Evolutionary conservation across 345 rosid genomes (phyloP), one percentile per base, ranked within the genome.

Genomic region (Eucalyptus victrix): DNA sequence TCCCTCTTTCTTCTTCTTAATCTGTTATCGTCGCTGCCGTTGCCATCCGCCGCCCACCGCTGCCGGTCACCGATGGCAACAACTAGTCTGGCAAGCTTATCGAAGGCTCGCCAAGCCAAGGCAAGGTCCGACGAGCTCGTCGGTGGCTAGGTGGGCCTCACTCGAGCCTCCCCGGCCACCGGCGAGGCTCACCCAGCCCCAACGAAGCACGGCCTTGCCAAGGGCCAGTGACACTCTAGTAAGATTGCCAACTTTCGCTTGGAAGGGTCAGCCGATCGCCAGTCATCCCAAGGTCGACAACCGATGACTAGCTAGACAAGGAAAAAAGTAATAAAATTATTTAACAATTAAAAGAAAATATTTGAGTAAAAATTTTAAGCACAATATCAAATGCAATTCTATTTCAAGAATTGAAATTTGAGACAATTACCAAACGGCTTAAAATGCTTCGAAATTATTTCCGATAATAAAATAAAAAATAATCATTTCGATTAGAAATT

Each of bases 381-480:
- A 15, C 7, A 6, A 50, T 50, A 50, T 50, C 3, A 50, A 50
- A 50, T 0, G 7, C 7, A 15, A 50, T 50, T 49, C 1, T 50
- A 50, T 50, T 50, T 3, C 19, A 50, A 50, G 0, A 15, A 49
- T 49, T 50, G 0, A 50, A 50, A 50, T 50, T 50, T 50, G 5
- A 1, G 0, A 15, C 51, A 2, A 0, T 49, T 15, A 49, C 3
- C 3, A 49, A 49, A 15, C 0, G 7, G 0, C 7, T 50, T 50
- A 50, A 50, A 50, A 50, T 50, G 1, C 19, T 16, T 15, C 8
- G 3, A 50, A 50, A 50, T 50, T 16, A 16, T 50, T 50, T 16
- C 0, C 0, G 3, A 0, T 0, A 50, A 50, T 16, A 50, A 0
- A 50, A 50, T 5, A 16, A 50, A 50, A 50, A 50, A 0, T 0